Conservation (phyloP, 2,329 filamentous ascomycete species). For the Ophiostoma ips region DNA sequence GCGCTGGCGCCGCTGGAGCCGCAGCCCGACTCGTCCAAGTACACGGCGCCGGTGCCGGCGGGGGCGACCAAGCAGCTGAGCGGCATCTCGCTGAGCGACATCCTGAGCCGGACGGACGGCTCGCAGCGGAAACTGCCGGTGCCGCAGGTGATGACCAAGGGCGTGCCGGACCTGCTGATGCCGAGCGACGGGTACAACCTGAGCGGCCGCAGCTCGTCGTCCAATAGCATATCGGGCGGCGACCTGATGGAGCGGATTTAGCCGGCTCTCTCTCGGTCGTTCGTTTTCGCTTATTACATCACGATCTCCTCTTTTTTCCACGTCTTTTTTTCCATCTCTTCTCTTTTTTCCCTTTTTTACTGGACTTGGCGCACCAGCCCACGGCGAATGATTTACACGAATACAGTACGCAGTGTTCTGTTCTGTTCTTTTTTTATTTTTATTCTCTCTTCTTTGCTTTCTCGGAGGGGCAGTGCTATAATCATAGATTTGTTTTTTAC, state of each 20-base stretch:
- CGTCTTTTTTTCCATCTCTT: not conserved
- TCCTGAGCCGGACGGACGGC: conserved; percentile 79
- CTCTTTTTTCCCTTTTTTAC: not conserved
- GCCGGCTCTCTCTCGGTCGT: too few species aligned
- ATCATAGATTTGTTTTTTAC: not conserved
- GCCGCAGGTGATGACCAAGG: conserved; percentile 68
- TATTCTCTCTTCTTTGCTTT: too few species aligned
- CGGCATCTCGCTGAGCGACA: conserved; percentile 77
- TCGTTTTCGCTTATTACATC: not conserved
- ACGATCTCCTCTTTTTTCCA: not conserved
- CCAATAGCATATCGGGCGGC: conserved; percentile 62
- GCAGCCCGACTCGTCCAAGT: conserved; percentile 29
- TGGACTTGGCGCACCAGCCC: not conserved
- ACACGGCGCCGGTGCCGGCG: conserved; percentile 30
- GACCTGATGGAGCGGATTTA: conserved; percentile 33
- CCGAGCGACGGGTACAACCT: conserved; percentile 49
- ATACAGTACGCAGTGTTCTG: not conserved
- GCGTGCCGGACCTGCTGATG: conserved; percentile 71
- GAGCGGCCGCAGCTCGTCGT: conserved; percentile 64
- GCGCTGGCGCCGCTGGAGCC: conserved; percentile 47
- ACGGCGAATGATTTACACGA: not conserved
- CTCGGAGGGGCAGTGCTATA: not conserved
- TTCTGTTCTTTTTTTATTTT: not conserved
- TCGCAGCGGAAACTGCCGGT: conserved; percentile 83
- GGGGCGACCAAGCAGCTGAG: conserved; percentile 40